A percentile compares a stretch with the other conserved stretches of the same genome.
Conservation (phyloP, 2,329 filamentous ascomycete genomes). For the Fusarium newnesense region DNA sequence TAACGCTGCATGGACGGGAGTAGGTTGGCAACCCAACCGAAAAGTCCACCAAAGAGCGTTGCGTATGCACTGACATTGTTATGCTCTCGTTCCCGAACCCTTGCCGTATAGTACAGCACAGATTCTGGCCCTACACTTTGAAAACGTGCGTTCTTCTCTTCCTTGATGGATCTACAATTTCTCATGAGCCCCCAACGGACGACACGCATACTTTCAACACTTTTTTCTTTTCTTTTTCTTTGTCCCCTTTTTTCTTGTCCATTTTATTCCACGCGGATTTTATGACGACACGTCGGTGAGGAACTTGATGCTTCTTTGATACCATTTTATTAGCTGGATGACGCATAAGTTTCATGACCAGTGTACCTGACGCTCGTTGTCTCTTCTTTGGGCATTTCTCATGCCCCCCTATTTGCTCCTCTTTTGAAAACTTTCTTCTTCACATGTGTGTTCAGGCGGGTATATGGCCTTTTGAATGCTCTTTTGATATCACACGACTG, state of each 20-base stretch:
- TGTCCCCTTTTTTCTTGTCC: background rate
- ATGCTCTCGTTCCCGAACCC: slow-evolving; percentile 14
- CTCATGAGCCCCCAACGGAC: slow-evolving; percentile 34
- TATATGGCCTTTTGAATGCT: slow-evolving; percentile 18
- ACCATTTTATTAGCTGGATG: slow-evolving; percentile 45
- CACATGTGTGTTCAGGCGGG: slow-evolving; percentile 18
- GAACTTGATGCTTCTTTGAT: slow-evolving; percentile 44
- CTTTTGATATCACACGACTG: slow-evolving; percentile 41
- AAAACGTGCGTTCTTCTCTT: slow-evolving; percentile 21
- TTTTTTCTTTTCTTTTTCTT: background rate
- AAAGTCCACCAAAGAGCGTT: slow-evolving; percentile 19
- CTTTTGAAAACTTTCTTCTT: slow-evolving; percentile 33
- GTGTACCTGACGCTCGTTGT: slow-evolving; percentile 41
- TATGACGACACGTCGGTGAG: slow-evolving; percentile 42
- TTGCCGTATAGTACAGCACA: slow-evolving; percentile 15
- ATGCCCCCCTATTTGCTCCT: slow-evolving; percentile 20
- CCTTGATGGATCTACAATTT: slow-evolving; percentile 31
- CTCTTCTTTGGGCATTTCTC: slow-evolving; percentile 24
- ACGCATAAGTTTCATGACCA: slow-evolving; percentile 37
- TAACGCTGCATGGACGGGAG: slow-evolving; percentile 18
- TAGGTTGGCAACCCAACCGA: slow-evolving; percentile 16
- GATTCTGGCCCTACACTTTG: slow-evolving; percentile 2
- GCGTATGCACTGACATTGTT: slow-evolving; percentile 2
- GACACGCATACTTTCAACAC: background rate
- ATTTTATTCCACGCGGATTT: slow-evolving; percentile 30